Conservation (phyloP, 2,329 filamentous ascomycete species). For the Botrytis deweyae region DNA sequence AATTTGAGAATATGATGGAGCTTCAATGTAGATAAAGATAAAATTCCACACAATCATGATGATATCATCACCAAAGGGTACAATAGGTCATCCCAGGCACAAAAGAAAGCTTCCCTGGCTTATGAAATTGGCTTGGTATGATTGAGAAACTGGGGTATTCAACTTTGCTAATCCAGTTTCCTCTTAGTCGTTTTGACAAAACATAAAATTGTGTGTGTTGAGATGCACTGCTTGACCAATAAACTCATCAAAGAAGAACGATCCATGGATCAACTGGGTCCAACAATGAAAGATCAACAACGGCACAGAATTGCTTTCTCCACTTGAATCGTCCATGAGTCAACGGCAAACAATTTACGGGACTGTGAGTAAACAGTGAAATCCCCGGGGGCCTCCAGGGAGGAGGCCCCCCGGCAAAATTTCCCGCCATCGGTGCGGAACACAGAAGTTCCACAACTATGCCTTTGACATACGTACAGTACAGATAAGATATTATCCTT, state of each 20-base stretch:
- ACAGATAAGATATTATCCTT: too few species aligned
- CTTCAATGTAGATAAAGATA: not conserved
- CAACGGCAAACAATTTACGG: not conserved
- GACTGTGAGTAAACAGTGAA: not conserved
- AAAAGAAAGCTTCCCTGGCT: not conserved
- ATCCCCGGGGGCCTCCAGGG: not conserved
- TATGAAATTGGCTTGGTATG: not conserved
- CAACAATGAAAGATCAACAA: not conserved
- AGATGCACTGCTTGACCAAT: not conserved
- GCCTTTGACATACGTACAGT: too few species aligned
- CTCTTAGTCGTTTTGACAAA: not conserved
- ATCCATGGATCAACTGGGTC: too few species aligned
- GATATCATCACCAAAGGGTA: not conserved
- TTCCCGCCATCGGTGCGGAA: too few species aligned
- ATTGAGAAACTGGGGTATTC: not conserved
- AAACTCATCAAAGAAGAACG: not conserved
- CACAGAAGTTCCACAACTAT: too few species aligned
- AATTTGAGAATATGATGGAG: not conserved
- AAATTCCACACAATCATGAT: not conserved
- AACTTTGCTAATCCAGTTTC: not conserved
- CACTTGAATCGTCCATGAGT: not conserved
- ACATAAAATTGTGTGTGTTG: not conserved
- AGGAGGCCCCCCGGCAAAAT: too few species aligned
- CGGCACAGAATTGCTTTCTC: not conserved
- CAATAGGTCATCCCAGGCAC: not conserved